A percentile compares a stretch with the other conserved stretches of the same genome.
Conservation (phyloP, 192 early-diverging fungal species). For the Umbelopsis ramanniana region DNA sequence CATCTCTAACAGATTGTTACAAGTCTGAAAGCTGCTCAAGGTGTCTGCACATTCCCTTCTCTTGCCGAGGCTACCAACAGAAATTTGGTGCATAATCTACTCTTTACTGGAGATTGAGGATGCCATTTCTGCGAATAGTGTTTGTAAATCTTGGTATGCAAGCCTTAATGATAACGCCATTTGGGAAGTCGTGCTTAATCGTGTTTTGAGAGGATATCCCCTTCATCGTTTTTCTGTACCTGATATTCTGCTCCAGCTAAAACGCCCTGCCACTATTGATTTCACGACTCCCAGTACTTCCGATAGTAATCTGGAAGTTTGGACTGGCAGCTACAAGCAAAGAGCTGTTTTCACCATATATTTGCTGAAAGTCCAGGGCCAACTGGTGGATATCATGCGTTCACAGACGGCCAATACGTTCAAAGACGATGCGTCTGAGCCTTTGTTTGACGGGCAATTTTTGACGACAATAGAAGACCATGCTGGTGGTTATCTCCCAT, state of each 20-base stretch:
- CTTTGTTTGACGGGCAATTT: background rate
- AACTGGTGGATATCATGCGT: constrained; percentile 4
- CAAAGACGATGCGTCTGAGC: background rate
- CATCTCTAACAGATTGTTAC: no score
- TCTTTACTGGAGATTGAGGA: background rate
- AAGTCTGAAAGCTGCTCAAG: no score
- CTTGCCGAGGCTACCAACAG: background rate
- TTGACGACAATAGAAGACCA: background rate
- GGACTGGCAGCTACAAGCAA: background rate
- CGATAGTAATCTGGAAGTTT: background rate
- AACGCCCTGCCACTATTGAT: background rate
- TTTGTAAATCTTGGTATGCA: background rate
- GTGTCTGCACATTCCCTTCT: no score
- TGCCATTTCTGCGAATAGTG: background rate
- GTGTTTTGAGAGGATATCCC: background rate
- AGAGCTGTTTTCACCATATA: background rate
- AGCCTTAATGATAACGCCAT: background rate
- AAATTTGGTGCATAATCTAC: background rate
- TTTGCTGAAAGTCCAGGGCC: background rate
- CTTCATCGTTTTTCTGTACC: background rate
- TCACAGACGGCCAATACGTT: background rate
- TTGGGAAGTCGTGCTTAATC: background rate
- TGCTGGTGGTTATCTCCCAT: background rate
- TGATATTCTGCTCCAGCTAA: background rate
- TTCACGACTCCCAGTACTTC: background rate